Evolutionary conservation across 345 rosid genomes (phyloP).

Genomic region (Erodium maritimum): DNA sequence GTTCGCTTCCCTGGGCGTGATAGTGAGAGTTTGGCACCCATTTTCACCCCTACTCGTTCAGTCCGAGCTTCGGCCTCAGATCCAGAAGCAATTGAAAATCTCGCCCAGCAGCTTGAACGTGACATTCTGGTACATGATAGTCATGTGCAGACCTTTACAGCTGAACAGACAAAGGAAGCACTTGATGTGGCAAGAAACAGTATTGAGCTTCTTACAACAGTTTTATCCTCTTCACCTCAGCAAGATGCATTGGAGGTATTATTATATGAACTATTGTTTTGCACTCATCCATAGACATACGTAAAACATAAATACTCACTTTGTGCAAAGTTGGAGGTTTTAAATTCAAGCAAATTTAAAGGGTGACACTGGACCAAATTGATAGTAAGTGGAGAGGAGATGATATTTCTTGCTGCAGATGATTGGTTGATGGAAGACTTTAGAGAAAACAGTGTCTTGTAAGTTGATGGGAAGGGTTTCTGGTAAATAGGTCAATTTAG

Average conservation of each 20-base stretch:
- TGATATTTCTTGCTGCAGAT: too few relatives aligned
- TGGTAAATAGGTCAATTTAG: too few relatives aligned
- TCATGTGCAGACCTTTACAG: constrained; percentile 48
- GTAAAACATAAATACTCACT: neutral
- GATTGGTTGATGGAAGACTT: too few relatives aligned
- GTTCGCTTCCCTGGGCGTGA: constrained; percentile 84
- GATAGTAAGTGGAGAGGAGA: neutral
- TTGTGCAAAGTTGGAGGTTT: neutral
- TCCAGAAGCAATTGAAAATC: constrained; percentile 36
- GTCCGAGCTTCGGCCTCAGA: constrained; percentile 25
- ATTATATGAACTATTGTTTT: constrained; percentile 3
- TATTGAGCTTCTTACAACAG: constrained; percentile 71
- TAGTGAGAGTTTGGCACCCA: constrained; percentile 70
- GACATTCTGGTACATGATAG: constrained; percentile 34
- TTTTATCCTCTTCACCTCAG: constrained; percentile 69
- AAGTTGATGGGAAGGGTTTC: too few relatives aligned
- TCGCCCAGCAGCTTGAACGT: constrained; percentile 40
- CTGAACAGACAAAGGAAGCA: constrained; percentile 85
- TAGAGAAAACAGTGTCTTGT: too few relatives aligned
- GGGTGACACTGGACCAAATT: neutral
- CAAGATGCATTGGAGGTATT: constrained; percentile 70
- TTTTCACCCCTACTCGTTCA: constrained; percentile 70
- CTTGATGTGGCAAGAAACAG: constrained; percentile 88
- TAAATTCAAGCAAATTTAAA: neutral
- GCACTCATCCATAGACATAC: too few relatives aligned